phyloP scores from a whole-genome alignment of 176 grass and related monocot species.

The Alloteropsis semialata region DNA sequence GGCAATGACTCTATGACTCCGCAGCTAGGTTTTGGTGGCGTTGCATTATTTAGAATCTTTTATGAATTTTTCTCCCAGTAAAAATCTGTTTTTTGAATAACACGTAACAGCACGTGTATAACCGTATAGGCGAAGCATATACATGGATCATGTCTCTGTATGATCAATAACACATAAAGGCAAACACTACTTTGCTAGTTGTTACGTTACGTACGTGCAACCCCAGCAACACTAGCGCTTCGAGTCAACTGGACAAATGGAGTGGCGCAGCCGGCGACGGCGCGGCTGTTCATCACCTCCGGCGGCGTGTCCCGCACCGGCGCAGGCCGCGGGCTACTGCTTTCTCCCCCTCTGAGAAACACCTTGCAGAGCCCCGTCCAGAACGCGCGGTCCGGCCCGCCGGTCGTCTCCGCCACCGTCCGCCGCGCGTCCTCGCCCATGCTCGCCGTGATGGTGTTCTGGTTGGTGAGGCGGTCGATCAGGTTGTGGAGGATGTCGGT shows the following conservation, averaged over 20 bases:
- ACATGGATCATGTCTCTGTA: no score
- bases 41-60: no score
- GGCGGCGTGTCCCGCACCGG: not conserved
- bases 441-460: conserved; percentile 13
- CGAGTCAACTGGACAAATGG: not conserved
- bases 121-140: no score
- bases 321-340: not conserved
- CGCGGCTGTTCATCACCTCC: not conserved
- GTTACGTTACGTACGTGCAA: no score
- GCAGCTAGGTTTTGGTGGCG: no score
- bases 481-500: conserved; percentile 60
- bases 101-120: no score
- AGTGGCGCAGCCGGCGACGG: not conserved
- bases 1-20: no score
- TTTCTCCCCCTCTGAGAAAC: conserved; percentile 31
- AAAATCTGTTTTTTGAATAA: no score
- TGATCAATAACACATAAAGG: no score
- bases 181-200: no score
- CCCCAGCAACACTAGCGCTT: no score
- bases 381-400: conserved; percentile 37
- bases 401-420: conserved; percentile 7
- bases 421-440: conserved; percentile 39
- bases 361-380: conserved; percentile 63
- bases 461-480: conserved; percentile 40
- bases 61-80: no score